Conservation (phyloP, 108 stramenopile genomes). For the Fistulifera pelliculosa region DNA sequence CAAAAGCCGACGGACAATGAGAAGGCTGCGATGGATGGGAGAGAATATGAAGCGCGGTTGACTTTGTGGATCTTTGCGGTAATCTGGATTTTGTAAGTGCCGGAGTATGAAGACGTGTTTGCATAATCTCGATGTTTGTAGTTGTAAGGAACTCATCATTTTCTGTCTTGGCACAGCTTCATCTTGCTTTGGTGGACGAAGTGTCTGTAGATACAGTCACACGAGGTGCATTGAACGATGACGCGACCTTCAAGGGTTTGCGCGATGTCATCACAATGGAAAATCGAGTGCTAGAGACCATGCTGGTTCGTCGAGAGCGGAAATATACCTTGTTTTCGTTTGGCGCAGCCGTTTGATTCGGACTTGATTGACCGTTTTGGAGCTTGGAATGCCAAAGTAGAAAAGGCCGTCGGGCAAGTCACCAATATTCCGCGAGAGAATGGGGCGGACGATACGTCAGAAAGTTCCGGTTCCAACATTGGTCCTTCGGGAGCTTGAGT, state of each 20-base stretch:
- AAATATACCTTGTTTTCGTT: constrained; percentile 68
- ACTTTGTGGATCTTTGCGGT: constrained; percentile 70
- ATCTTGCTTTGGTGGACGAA: constrained; percentile 75
- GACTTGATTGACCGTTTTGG: constrained; percentile 55
- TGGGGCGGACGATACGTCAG: constrained; percentile 14
- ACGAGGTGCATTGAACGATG: constrained; percentile 78
- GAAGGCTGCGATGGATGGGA: constrained; percentile 10
- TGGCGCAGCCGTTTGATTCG: constrained; percentile 41
- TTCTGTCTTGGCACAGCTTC: too few relatives aligned
- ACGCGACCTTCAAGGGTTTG: constrained; percentile 69
- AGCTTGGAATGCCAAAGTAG: constrained; percentile 69
- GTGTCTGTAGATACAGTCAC: constrained; percentile 81
- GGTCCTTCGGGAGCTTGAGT: constrained; percentile 18
- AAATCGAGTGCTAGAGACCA: constrained; percentile 73
- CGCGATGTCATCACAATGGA: constrained; percentile 84
- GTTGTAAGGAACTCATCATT: too few relatives aligned
- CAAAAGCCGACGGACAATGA: constrained; percentile 26
- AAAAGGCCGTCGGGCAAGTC: constrained; percentile 74
- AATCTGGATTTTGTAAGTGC: constrained; percentile 79
- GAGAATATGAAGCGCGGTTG: constrained; percentile 30
- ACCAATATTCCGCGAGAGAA: too few relatives aligned
- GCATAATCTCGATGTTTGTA: too few relatives aligned
- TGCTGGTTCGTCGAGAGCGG: constrained; percentile 68
- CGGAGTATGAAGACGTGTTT: too few relatives aligned
- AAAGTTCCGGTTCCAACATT: constrained; percentile 21